These are phyloP conservation scores for Mycena alexandri DNA, from an alignment of 768 basidiomycete species.

Conservation along the genomic window DNA sequence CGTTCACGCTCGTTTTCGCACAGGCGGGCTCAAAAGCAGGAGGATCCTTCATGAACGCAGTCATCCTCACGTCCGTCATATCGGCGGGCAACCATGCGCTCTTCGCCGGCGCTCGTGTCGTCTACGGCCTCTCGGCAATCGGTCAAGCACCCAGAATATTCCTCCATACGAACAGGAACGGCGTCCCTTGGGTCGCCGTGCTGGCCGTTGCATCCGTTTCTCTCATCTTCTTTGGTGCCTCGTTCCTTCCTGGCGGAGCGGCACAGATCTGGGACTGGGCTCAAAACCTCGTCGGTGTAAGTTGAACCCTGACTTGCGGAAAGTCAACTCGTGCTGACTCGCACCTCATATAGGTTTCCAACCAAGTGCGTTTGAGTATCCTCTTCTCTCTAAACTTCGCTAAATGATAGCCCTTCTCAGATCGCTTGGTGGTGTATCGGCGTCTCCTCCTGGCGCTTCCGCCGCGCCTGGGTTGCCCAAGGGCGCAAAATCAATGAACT, in stretches of 20 bases:
- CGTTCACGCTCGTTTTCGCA: constrained; percentile 89
- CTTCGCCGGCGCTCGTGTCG: constrained; percentile 85
- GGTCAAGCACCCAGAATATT: constrained; percentile 17
- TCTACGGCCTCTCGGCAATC: constrained; percentile 62
- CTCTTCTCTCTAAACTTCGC: neutral
- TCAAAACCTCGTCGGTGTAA: constrained; percentile 28
- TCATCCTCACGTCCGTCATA: constrained; percentile 84
- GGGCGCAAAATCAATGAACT: constrained; percentile 16
- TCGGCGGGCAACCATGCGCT: constrained; percentile 92
- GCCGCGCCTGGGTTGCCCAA: constrained; percentile 25
- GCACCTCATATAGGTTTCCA: constrained; percentile 15
- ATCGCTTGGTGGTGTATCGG: constrained; percentile 28
- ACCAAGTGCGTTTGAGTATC: constrained; percentile 12
- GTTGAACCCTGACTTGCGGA: too few species aligned
- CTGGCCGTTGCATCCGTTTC: neutral
- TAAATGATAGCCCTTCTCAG: neutral
- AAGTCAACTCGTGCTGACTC: too few species aligned
- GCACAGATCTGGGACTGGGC: constrained; percentile 24
- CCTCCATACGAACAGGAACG: constrained; percentile 10
- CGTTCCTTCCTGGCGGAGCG: constrained; percentile 26
- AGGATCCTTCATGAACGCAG: constrained; percentile 88
- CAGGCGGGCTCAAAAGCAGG: constrained; percentile 78
- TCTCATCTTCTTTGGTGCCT: constrained; percentile 18
- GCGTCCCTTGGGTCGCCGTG: constrained; percentile 19
- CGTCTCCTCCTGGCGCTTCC: constrained; percentile 23